Conservation (phyloP, 352 stramenopile genomes). For the Saprolegnia diclina region DNA sequence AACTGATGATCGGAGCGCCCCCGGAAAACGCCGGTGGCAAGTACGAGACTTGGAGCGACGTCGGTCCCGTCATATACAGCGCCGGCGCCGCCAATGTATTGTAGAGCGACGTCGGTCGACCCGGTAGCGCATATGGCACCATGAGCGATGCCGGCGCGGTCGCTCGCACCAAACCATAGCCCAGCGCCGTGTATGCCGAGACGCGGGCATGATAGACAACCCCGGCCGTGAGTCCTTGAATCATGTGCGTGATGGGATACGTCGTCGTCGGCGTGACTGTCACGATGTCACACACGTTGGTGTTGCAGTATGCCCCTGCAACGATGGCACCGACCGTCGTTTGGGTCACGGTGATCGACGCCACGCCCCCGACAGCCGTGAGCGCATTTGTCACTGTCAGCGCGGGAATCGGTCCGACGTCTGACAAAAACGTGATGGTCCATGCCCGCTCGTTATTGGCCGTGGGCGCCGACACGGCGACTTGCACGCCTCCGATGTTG, state of each 20-base stretch:
- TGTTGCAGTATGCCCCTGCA: conserved; percentile 47
- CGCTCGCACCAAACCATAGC: conserved; percentile 50
- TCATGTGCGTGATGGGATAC: conserved; percentile 47
- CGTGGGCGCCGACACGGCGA: conserved; percentile 41
- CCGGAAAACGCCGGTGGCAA: conserved; percentile 78
- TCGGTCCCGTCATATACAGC: conserved; percentile 61
- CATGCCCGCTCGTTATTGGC: conserved; percentile 64
- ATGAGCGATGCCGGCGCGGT: conserved; percentile 47
- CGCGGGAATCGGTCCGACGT: conserved; percentile 46
- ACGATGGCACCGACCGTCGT: conserved; percentile 35
- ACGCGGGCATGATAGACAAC: conserved; percentile 66
- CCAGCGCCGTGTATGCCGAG: conserved; percentile 55
- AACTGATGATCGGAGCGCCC: conserved; percentile 80
- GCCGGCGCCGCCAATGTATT: conserved; percentile 49
- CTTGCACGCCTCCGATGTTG: conserved; percentile 88
- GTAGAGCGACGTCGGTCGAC: conserved; percentile 50
- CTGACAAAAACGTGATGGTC: conserved; percentile 72
- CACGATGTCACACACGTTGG: conserved; percentile 26
- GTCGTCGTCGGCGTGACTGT: conserved; percentile 25
- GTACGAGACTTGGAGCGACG: conserved; percentile 73
- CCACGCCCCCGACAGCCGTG: conserved; percentile 35
- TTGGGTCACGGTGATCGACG: conserved; percentile 36
- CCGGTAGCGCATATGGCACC: conserved; percentile 63
- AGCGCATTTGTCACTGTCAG: conserved; percentile 48
- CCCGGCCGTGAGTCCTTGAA: conserved; percentile 51